Conservation (phyloP, 2,329 filamentous ascomycete genomes). For the Aspergillus japonicus region DNA sequence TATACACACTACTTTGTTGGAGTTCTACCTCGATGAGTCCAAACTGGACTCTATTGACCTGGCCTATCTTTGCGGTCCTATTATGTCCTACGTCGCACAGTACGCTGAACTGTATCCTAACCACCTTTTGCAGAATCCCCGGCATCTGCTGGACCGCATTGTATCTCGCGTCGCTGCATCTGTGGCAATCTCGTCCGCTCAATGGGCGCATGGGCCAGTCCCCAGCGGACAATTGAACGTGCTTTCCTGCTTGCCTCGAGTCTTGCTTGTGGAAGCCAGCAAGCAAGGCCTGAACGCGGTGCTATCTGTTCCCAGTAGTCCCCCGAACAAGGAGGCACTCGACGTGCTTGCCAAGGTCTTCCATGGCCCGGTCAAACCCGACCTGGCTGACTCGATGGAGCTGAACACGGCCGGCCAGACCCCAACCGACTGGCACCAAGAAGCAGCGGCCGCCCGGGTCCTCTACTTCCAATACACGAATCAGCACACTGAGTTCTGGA, state of each 20-base stretch:
- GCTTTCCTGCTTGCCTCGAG: slow-evolving; percentile 57
- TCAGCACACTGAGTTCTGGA: slow-evolving; percentile 53
- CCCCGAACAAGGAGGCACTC: slow-evolving; percentile 54
- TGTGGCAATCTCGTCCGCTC: slow-evolving; percentile 44
- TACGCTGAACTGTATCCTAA: slow-evolving; percentile 57
- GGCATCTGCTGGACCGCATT: slow-evolving; percentile 45
- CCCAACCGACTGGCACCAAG: slow-evolving; percentile 43
- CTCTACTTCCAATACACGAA: slow-evolving; percentile 57
- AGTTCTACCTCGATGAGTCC: slow-evolving; percentile 53
- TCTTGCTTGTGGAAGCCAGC: slow-evolving; percentile 49
- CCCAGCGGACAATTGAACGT: slow-evolving; percentile 57
- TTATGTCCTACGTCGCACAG: slow-evolving; percentile 58
- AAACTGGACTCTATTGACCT: slow-evolving; percentile 52
- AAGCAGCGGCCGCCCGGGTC: slow-evolving; percentile 54
- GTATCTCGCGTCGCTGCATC: slow-evolving; percentile 49
- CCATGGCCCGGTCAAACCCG: slow-evolving; percentile 48
- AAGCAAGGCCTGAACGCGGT: slow-evolving; percentile 45
- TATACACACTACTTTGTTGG: slow-evolving; percentile 51
- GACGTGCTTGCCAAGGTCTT: slow-evolving; percentile 57
- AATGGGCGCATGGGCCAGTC: slow-evolving; percentile 55
- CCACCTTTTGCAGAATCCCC: slow-evolving; percentile 50
- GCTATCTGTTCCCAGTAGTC: slow-evolving; percentile 51
- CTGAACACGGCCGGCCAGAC: slow-evolving; percentile 34
- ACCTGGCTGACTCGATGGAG: slow-evolving; percentile 29
- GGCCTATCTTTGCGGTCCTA: slow-evolving; percentile 54